A percentile compares a stretch with the other conserved stretches of the same genome.
Evolutionary conservation across 2,329 filamentous ascomycete genomes (phyloP).

Genomic region (Fusarium transvaalense): DNA sequence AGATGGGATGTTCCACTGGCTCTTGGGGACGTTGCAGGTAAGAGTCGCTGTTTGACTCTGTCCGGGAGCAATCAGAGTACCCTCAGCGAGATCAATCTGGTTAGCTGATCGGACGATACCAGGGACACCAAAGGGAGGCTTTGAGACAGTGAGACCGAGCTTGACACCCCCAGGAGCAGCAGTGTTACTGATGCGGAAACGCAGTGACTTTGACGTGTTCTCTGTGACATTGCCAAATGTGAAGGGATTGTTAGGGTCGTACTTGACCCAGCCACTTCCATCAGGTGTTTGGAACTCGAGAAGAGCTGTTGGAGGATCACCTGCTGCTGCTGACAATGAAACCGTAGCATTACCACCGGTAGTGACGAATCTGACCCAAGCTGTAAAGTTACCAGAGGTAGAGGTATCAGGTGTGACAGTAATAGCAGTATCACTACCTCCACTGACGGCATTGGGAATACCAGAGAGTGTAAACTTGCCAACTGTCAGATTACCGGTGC

Average conservation of each 20-base stretch:
- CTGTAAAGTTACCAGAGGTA: slow-evolving; percentile 60
- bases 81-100: slow-evolving; percentile 69
- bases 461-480: slow-evolving; percentile 63
- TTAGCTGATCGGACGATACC: slow-evolving; percentile 68
- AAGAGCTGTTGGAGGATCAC: slow-evolving; percentile 61
- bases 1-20: slow-evolving; percentile 67
- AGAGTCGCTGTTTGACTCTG: slow-evolving; percentile 65
- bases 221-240: slow-evolving; percentile 68
- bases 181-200: slow-evolving; percentile 66
- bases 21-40: slow-evolving; percentile 67
- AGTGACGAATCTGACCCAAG: slow-evolving; percentile 62
- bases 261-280: slow-evolving; percentile 63
- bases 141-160: slow-evolving; percentile 70
- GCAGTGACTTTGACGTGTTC: slow-evolving; percentile 61
- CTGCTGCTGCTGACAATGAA: slow-evolving; percentile 63
- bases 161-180: slow-evolving; percentile 60
- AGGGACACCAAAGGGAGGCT: slow-evolving; percentile 68
- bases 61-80: slow-evolving; percentile 62
- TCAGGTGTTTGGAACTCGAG: slow-evolving; percentile 68
- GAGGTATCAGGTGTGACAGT: slow-evolving; percentile 62
- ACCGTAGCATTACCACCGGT: slow-evolving; percentile 63
- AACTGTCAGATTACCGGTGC: slow-evolving; percentile 54
- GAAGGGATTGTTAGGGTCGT: slow-evolving; percentile 59
- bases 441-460: slow-evolving; percentile 60
- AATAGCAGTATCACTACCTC: slow-evolving; percentile 56